Base-by-base conservation (phyloP, 768 basidiomycete species). In the Tylopilus felleus region DNA sequence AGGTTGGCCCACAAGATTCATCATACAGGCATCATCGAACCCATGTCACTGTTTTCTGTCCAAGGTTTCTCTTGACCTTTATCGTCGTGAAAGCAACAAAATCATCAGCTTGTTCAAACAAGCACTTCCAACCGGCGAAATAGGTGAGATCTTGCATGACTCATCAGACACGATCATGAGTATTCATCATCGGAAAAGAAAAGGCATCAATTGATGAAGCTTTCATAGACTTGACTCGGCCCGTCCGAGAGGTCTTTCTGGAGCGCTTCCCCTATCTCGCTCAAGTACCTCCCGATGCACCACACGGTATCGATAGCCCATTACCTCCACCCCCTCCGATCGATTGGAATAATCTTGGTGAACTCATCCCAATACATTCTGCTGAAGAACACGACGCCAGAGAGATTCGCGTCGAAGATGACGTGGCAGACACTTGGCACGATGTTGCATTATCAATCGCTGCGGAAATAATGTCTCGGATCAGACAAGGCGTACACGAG, bases 201-300 rank as follows among this genome's bases (percentile, higher is more conserved):
- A 97, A 95, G 68, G 97, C 97, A 22, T 96, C 93, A 0, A 97
- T 98, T 33, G 97, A 98, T 64, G 97, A 99, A 65, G 93, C 92
- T 0, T 99, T 95, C 70, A 83, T 98, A 52, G 96, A 98, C 69
- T 81, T 98, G 52, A 90, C 93, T 4, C 78, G 78, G 9, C 86
- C 88, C 31, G 84, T 93, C n/a, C 84, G 90, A 35, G 81, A 86
- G 52, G 74, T 80, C 42, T 71, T 99, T 2, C 73, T 98, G 3
- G 77, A 81, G 46, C 76, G 83, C 39, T 92, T 87, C 64, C 90
- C 95, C 0, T 77, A 91, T 65, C 82, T 99, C 23, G 78, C 83
- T 0, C 66, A 80, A 19, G 79, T 87, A 2, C 93, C 94, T 2
- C 65, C 76, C 0, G 81, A 86, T 54, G 82, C 88, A 0, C 83